phyloP scores from a whole-genome alignment of 176 grass and related monocot genomes.

The Cymbopogon citratus region DNA sequence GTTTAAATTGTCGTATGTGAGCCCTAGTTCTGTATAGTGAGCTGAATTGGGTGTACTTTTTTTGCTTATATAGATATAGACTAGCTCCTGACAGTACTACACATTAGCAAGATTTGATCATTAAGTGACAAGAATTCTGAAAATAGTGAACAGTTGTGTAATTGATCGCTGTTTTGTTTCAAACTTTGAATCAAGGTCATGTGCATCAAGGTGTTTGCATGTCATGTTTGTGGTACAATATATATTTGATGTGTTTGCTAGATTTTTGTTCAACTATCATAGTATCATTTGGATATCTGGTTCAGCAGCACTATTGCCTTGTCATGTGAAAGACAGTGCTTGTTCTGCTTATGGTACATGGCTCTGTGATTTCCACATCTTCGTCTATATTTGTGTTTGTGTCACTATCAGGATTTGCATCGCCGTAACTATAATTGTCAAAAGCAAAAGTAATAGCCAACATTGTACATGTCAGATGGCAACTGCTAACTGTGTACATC shows the following conservation, averaged over 20 bases:
- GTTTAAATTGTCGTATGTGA: not conserved
- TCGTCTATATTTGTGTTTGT: not conserved
- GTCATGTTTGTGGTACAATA: not conserved
- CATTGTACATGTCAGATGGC: not conserved
- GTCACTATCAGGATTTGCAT: not conserved
- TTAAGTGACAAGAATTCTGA: not conserved
- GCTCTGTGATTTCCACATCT: not conserved
- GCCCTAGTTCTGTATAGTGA: not conserved
- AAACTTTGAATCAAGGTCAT: no score
- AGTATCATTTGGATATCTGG: not conserved
- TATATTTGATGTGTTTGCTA: slow-evolving; percentile 4
- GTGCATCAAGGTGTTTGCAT: not conserved
- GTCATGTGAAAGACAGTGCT: not conserved
- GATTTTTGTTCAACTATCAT: not conserved
- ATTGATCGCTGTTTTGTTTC: not conserved
- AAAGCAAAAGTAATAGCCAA: not conserved
- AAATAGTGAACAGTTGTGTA: not conserved
- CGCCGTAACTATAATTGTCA: not conserved
- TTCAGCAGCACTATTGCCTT: not conserved
- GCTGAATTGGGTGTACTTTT: not conserved
- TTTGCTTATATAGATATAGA: not conserved
- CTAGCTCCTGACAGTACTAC: not conserved
- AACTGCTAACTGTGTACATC: not conserved
- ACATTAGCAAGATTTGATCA: not conserved
- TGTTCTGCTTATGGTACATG: not conserved